phyloP scores from a whole-genome alignment of 352 stramenopile species.

The Phytophthora melonis region DNA sequence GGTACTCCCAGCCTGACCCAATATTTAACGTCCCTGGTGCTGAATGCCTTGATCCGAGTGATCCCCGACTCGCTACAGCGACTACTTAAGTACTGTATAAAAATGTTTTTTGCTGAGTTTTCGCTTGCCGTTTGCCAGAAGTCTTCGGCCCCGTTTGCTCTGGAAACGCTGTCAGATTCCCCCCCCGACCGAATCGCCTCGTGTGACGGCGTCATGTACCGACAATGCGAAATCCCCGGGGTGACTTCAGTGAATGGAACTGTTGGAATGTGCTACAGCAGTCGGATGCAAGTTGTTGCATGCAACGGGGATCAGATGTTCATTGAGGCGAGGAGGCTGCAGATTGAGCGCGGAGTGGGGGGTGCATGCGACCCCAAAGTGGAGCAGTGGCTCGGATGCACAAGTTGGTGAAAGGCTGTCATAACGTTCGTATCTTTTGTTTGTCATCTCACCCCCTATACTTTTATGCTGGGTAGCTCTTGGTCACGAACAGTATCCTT shows the following conservation, averaged over 20 bases:
- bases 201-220: slow-evolving; percentile 11
- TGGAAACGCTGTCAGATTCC: slow-evolving; percentile 10
- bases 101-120: slow-evolving; percentile 7
- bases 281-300: slow-evolving; percentile 27
- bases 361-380: slow-evolving; percentile 9
- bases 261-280: slow-evolving; percentile 33
- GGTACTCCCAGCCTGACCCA: slow-evolving; percentile 9
- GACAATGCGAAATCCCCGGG: slow-evolving; percentile 18
- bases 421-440: too few species aligned
- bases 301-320: slow-evolving; percentile 23
- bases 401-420: too few species aligned
- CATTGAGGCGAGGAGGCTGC: slow-evolving; percentile 10
- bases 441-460: too few species aligned
- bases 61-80: slow-evolving; percentile 12
- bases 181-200: not conserved
- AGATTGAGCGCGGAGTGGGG: slow-evolving; percentile 21
- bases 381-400: slow-evolving; percentile 36
- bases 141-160: slow-evolving; percentile 3
- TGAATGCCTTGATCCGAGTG: slow-evolving; percentile 10
- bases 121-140: not conserved
- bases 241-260: slow-evolving; percentile 7
- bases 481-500: too few species aligned
- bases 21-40: not conserved
- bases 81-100: too few species aligned
- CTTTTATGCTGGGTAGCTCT: too few species aligned